phyloP scores from a whole-genome alignment of 768 basidiomycete genomes.

The Boletellus ananiceps region DNA sequence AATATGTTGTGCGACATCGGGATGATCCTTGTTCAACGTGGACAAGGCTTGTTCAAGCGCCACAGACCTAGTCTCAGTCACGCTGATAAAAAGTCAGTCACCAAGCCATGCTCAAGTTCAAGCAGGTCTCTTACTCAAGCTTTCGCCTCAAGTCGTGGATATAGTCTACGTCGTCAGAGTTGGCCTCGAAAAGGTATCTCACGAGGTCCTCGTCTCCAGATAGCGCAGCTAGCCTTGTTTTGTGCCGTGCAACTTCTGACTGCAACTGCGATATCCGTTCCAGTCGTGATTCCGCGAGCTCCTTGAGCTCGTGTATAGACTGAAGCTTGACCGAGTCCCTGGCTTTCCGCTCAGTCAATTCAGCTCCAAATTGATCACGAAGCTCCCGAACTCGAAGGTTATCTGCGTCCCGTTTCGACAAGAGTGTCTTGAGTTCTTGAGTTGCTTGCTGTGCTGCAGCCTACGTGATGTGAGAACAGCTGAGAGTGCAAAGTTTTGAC shows the following conservation, averaged over 20 bases:
- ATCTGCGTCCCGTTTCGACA: constrained; percentile 64
- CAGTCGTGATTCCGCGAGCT: constrained; percentile 60
- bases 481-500: constrained; percentile 7
- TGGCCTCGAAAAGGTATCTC: constrained; percentile 58
- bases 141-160: constrained; percentile 50
- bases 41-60: constrained; percentile 51
- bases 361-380: constrained; percentile 62
- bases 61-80: constrained; percentile 44
- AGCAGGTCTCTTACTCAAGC: constrained; percentile 44
- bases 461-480: constrained; percentile 25
- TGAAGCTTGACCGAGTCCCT: constrained; percentile 56
- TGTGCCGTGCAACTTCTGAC: constrained; percentile 70
- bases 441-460: constrained; percentile 42
- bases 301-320: constrained; percentile 60
- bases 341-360: constrained; percentile 63
- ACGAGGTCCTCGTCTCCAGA: constrained; percentile 69
- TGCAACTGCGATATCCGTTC: constrained; percentile 68
- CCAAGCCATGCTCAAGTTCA: neutral
- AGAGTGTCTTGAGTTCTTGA: constrained; percentile 59
- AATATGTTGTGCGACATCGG: constrained; percentile 50
- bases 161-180: constrained; percentile 48
- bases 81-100: constrained; percentile 36
- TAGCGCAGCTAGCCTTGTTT: constrained; percentile 71
- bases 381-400: constrained; percentile 64
- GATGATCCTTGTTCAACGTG: constrained; percentile 42